phyloP scores from a whole-genome alignment of 768 basidiomycete species.

The Suillus bovinus region DNA sequence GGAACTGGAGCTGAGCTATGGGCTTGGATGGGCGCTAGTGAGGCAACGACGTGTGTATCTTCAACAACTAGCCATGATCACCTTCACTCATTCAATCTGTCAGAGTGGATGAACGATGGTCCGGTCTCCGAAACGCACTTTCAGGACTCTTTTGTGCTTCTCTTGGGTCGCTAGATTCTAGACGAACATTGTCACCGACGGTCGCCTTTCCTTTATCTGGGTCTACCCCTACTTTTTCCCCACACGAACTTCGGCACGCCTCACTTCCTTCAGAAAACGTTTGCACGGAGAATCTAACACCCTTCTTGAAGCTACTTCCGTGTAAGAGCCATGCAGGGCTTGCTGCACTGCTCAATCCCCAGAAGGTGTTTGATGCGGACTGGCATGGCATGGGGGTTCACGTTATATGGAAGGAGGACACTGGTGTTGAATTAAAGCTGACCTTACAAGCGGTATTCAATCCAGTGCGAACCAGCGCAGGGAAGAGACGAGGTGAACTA shows the following conservation, averaged over 20 bases:
- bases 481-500: conserved; percentile 53
- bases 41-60: conserved; percentile 42
- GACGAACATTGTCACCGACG: conserved; percentile 69
- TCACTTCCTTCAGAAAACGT: conserved; percentile 81
- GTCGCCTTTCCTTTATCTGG: conserved; percentile 65
- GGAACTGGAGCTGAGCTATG: conserved; percentile 88
- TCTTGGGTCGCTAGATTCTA: conserved; percentile 72
- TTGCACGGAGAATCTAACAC: conserved; percentile 98
- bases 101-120: conserved; percentile 81
- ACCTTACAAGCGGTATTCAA: conserved; percentile 79
- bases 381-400: conserved; percentile 90
- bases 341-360: conserved; percentile 79
- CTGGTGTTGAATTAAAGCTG: conserved; percentile 64
- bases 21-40: conserved; percentile 84
- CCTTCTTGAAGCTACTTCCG: conserved; percentile 92
- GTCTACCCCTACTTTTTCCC: conserved; percentile 45
- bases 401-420: conserved; percentile 58
- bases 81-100: conserved; percentile 11
- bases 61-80: not conserved
- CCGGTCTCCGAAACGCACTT: conserved; percentile 81
- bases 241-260: conserved; percentile 70
- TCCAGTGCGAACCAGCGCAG: conserved; percentile 59
- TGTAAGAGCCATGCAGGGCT: conserved; percentile 90
- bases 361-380: conserved; percentile 83
- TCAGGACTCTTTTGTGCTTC: conserved; percentile 96